Conservation (phyloP, 2,329 filamentous ascomycete species). For the Arthrobotrys sphaeroides region DNA sequence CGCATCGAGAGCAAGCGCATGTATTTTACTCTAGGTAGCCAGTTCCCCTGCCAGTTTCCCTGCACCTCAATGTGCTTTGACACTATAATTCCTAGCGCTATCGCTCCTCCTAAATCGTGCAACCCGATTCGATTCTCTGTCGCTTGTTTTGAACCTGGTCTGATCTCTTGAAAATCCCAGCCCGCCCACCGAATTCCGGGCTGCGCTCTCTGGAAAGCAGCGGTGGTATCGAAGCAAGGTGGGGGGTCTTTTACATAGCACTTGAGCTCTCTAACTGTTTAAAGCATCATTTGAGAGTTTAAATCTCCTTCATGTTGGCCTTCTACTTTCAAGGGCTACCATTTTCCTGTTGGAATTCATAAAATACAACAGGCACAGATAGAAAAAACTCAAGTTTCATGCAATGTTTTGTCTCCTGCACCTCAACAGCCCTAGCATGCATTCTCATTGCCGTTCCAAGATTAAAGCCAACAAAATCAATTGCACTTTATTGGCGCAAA, state of each 20-base stretch:
- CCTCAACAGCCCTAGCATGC: conserved; percentile 3
- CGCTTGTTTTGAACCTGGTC: conserved; percentile 46
- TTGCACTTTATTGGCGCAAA: not conserved
- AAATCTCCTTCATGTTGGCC: not conserved
- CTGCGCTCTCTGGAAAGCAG: not conserved
- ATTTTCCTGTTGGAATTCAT: not conserved
- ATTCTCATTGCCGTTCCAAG: not conserved
- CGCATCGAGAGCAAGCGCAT: conserved; percentile 22
- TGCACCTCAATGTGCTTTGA: conserved; percentile 44
- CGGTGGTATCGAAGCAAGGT: not conserved
- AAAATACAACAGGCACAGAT: not conserved
- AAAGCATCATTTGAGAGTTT: not conserved
- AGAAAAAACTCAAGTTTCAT: conserved; percentile 23
- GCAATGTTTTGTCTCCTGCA: conserved; percentile 22
- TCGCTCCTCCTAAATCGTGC: conserved; percentile 13
- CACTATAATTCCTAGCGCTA: conserved; percentile 41
- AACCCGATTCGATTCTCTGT: conserved; percentile 26
- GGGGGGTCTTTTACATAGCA: conserved; percentile 7
- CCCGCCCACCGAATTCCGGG: not conserved
- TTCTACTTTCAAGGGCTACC: not conserved
- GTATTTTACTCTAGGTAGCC: conserved; percentile 43
- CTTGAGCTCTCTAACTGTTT: not conserved
- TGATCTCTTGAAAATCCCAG: conserved; percentile 17
- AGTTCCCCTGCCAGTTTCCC: conserved; percentile 2
- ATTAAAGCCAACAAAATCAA: not conserved